A percentile compares a stretch with the other conserved stretches of the same genome.
These are phyloP conservation scores for Podospora fimiseda DNA, from an alignment of 495 filamentous ascomycete species.

Conservation along the genomic window DNA sequence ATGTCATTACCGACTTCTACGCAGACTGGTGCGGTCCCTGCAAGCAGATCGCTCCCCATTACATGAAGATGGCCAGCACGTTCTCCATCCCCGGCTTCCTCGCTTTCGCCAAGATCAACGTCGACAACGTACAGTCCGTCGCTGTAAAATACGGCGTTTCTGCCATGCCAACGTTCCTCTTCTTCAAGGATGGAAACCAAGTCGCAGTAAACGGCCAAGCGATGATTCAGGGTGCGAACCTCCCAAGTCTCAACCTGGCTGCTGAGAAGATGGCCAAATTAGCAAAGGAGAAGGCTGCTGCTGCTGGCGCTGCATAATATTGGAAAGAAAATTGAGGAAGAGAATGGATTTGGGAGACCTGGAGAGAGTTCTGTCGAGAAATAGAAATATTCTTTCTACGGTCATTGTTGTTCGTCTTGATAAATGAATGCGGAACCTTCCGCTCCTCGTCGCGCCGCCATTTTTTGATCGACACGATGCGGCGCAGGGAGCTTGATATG, in stretches of 20 bases:
- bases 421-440: too few species aligned
- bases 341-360: too few species aligned
- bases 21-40: conserved; percentile 66
- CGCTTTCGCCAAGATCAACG: conserved; percentile 61
- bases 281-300: conserved; percentile 24
- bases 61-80: conserved; percentile 43
- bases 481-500: too few species aligned
- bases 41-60: conserved; percentile 58
- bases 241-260: conserved; percentile 15
- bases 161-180: conserved; percentile 81
- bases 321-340: background rate
- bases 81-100: conserved; percentile 43
- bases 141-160: conserved; percentile 43
- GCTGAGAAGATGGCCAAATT: conserved; percentile 25
- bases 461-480: too few species aligned
- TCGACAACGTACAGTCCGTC: conserved; percentile 64
- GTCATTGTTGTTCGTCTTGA: too few species aligned
- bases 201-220: conserved; percentile 58
- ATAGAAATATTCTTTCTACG: too few species aligned
- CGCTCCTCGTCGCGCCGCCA: too few species aligned
- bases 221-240: conserved; percentile 26
- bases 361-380: too few species aligned
- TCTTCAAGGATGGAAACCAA: conserved; percentile 71
- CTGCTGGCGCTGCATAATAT: conserved; percentile 13
- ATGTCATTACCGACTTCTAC: conserved; percentile 49